Evolutionary conservation across 78 protist genomes (phyloP).

Genomic region (Protostelium mycophagum): DNA sequence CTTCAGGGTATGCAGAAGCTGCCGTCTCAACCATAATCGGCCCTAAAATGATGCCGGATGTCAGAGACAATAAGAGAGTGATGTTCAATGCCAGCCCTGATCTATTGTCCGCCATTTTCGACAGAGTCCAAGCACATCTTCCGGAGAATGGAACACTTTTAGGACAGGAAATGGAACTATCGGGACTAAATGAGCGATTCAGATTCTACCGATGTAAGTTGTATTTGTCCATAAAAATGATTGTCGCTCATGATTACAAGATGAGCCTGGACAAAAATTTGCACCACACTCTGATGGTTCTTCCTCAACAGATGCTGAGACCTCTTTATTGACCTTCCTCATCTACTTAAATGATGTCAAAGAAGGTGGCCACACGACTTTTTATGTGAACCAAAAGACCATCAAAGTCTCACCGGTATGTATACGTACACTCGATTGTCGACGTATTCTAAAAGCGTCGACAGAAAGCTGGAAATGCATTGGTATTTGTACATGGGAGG

Average conservation of each 20-base stretch:
- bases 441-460: no score
- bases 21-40: background rate
- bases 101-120: background rate
- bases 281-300: background rate
- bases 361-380: background rate
- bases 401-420: background rate
- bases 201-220: background rate
- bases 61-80: background rate
- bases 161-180: background rate
- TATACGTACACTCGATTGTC: background rate
- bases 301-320: background rate
- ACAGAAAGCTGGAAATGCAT: background rate
- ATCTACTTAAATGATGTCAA: background rate
- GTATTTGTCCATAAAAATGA: no score
- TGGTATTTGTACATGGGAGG: background rate
- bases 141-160: background rate
- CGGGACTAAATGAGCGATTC: background rate
- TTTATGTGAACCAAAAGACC: background rate
- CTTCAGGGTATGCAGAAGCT: background rate
- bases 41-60: background rate
- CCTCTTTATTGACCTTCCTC: background rate
- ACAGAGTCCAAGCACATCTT: background rate
- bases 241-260: background rate
- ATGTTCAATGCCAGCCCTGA: background rate
- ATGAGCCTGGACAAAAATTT: background rate